Evolutionary conservation across 2,329 filamentous ascomycete genomes (phyloP), one percentile per base, ranked within the genome.

Genomic region (Stachybotrys chartarum): DNA sequence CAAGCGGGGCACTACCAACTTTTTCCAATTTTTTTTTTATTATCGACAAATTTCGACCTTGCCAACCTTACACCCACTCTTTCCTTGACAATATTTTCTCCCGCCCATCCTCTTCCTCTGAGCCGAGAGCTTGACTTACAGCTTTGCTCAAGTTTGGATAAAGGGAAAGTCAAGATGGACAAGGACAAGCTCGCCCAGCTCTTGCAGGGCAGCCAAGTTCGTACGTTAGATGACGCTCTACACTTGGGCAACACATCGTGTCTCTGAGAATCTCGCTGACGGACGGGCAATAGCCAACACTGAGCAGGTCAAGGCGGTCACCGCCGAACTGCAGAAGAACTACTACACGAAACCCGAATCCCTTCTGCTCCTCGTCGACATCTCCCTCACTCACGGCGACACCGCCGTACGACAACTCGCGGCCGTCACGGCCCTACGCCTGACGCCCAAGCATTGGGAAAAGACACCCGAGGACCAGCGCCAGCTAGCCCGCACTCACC

Each of bases 271-370:
- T 14, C 35, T 55, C 49, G 51, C 61, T 65, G 39, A 66, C 57
- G 10, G 4, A 24, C 6, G 35, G 7, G 6, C 4, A 14, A 12
- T 17, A 96, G 91, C 94, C 69, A 87, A 96, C 75, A 96, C 91
- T 62, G 85, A 90, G 64, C 85, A 86, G 74, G 86, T 96, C 73
- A 95, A 97, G 82, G 85, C 88, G 62, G 91, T 92, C 60, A 99
- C 93, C 17, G 85, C 88, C 57, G 86, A 91, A 66, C 84, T 97
- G 58, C 92, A 96, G 75, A 94, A 95, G 74, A 90, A 89, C 75
- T 97, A 90, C 80, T 97, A 96, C 78, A 86, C 85, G 66, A 84
- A 91, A 63, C 88, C 93, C 45, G 84, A 91, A 66, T 90, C 91
- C 16, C 84, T 97, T 56, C 81, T 93, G 55, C 85, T 90, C 65